Percentiles rank a stretch among this genome's conserved stretches.
phyloP scores from a whole-genome alignment of 441 rosid species.

The Gossypium gossypioides region DNA sequence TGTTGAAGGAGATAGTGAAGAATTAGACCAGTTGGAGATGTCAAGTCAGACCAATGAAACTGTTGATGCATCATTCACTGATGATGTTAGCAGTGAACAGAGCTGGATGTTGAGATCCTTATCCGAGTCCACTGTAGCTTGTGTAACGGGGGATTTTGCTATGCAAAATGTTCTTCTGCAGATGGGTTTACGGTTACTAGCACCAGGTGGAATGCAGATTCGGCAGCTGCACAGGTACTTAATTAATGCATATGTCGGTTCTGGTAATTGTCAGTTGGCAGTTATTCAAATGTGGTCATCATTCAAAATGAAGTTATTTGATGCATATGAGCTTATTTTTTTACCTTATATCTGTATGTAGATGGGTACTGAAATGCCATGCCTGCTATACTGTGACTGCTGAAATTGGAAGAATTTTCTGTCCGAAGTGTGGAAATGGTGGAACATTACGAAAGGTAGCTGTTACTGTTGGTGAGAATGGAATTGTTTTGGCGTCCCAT shows the following conservation, averaged over 20 bases:
- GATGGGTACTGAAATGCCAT: constrained; percentile 91
- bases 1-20: constrained; percentile 29
- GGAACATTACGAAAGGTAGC: constrained; percentile 83
- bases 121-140: constrained; percentile 85
- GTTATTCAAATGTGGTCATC: not conserved
- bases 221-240: constrained; percentile 69
- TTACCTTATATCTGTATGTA: constrained; percentile 21
- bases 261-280: not conserved
- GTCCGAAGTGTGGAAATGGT: constrained; percentile 93
- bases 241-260: not conserved
- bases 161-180: constrained; percentile 96
- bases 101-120: constrained; percentile 77
- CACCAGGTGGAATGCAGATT: constrained; percentile 85
- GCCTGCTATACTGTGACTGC: constrained; percentile 85
- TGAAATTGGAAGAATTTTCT: constrained; percentile 71
- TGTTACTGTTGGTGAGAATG: constrained; percentile 74
- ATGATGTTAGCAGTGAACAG: constrained; percentile 73
- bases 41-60: constrained; percentile 46
- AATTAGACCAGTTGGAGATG: constrained; percentile 33
- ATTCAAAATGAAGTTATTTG: not conserved
- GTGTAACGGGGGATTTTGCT: constrained; percentile 82
- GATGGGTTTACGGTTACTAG: constrained; percentile 84
- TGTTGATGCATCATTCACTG: constrained; percentile 38
- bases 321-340: not conserved
- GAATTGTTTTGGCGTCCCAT: constrained; percentile 51